phyloP scores from a whole-genome alignment of 495 filamentous ascomycete genomes.

The Aspergillus nanangensis region DNA sequence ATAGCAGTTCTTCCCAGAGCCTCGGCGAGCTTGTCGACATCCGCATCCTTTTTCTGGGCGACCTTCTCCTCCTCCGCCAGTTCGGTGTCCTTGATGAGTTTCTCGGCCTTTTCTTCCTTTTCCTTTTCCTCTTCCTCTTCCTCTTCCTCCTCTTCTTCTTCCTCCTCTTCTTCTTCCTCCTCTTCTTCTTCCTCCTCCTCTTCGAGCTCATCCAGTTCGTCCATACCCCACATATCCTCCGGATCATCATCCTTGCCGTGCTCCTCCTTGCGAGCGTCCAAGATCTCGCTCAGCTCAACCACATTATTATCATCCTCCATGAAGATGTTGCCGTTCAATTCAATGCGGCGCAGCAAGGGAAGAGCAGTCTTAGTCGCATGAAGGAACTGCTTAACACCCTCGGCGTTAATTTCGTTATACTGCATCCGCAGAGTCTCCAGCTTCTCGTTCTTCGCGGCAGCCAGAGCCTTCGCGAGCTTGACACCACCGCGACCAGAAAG shows the following conservation, averaged over 20 bases:
- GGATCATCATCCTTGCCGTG: conserved; percentile 43
- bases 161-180: conserved; percentile 66
- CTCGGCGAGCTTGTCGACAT: conserved; percentile 77
- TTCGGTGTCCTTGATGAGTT: conserved; percentile 63
- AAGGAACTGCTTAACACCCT: conserved; percentile 64
- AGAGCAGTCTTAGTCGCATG: conserved; percentile 58
- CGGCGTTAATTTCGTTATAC: conserved; percentile 86
- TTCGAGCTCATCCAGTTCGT: conserved; percentile 79
- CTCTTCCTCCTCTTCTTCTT: conserved; percentile 61
- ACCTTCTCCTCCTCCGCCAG: conserved; percentile 70
- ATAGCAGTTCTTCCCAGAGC: conserved; percentile 60
- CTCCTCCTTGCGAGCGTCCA: conserved; percentile 56
- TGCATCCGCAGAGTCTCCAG: conserved; percentile 79
- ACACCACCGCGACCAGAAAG: conserved; percentile 75
- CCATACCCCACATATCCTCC: conserved; percentile 73
- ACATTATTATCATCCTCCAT: conserved; percentile 72
- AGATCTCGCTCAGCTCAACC: conserved; percentile 41
- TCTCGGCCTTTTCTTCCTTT: conserved; percentile 56
- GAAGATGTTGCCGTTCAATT: conserved; percentile 96
- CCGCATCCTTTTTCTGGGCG: conserved; percentile 65
- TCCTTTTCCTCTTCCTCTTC: conserved; percentile 63
- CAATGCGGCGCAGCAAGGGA: conserved; percentile 72
- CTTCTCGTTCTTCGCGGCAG: conserved; percentile 68
- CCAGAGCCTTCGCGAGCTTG: conserved; percentile 66
- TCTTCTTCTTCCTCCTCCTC: conserved; percentile 67